Percentiles rank a stretch among this genome's conserved stretches.
Evolutionary conservation across 148 eudicot species (phyloP).

Genomic region (Talinum fruticosum): DNA sequence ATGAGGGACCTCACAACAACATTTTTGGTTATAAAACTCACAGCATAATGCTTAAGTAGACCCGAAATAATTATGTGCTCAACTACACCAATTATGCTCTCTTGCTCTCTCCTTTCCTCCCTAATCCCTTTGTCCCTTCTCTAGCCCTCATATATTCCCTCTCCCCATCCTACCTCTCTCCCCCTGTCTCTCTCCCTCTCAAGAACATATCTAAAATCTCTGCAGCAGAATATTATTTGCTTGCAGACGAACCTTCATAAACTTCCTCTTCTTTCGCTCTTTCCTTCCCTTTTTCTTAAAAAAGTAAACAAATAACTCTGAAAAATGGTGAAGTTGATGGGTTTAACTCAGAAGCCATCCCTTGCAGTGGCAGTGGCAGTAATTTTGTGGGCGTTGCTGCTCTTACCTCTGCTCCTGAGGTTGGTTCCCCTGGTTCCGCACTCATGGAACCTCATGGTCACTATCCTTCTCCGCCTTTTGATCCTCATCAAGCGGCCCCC

Average conservation of each 20-base stretch:
- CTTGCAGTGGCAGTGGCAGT: background rate
- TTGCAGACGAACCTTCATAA: background rate
- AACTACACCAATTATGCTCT: background rate
- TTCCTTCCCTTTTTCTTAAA: background rate
- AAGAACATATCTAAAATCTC: background rate
- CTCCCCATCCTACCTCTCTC: background rate
- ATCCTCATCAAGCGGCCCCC: conserved; percentile 27
- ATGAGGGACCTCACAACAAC: background rate
- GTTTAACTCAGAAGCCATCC: background rate
- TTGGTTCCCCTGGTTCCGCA: conserved; percentile 1
- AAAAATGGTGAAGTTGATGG: conserved; percentile 3
- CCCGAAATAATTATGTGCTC: background rate
- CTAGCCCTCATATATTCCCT: background rate
- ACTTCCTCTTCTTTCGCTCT: background rate
- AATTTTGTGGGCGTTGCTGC: conserved; percentile 3
- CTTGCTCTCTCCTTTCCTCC: background rate
- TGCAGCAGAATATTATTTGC: conserved; percentile 1
- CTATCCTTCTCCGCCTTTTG: conserved; percentile 6
- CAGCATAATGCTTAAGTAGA: background rate
- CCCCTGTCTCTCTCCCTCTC: background rate
- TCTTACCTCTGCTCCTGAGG: background rate
- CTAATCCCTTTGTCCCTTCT: background rate
- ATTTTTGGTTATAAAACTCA: background rate
- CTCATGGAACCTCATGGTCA: background rate
- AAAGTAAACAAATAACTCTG: background rate